Base-by-base conservation (phyloP, 2,329 filamentous ascomycete genomes). In the Diaporthe sp. region DNA sequence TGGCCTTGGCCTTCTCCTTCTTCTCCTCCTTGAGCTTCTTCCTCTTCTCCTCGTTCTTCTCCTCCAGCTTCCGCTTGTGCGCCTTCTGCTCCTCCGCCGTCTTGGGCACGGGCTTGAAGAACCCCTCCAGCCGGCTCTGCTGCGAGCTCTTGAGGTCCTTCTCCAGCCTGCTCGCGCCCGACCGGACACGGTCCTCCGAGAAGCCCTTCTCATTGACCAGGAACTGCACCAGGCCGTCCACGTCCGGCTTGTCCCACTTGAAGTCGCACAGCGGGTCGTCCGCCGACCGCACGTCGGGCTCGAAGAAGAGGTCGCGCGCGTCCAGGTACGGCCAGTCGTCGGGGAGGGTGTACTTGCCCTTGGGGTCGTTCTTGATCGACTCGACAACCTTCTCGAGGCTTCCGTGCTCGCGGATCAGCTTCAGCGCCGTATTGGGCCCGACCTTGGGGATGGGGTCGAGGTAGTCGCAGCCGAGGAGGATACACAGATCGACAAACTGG, bases 291-390 rank as follows among this genome's bases (percentile, higher is more conserved):
- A 99, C 96, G 78, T 98, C 95, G 0, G 97, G 97, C 79, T 96
- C 89, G 81, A 97, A 92, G 86, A 99, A 98, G 37, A 99, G 91
- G 25, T 95, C 91, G 53, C 97, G 94, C 10, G 97, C 97, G 80
- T 99, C 96, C 79, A 93, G 88, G 83, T 93, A 99, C 0, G 97
- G 97, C 96, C 97, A 99, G 85, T 98, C 94, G n/a, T 98, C 96
- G 0, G 97, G 97, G 17, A 99, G 88, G 0, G 89, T 90, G 84
- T 94, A 98, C 81, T 97, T 97, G 77, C 92, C 88, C 82, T 94
- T 94, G 17, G 91, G 87, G 78, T 95, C 93, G 51, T 91, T 92
- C 81, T 96, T 87, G 78, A 98, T 93, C 76, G 88, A 89, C 76
- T 95, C 94, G 56, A 98, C 92, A 1, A 99, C 92, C 74, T 94